Conservation (phyloP, 164 flowering plant genomes). For the Vitis labrusca region DNA sequence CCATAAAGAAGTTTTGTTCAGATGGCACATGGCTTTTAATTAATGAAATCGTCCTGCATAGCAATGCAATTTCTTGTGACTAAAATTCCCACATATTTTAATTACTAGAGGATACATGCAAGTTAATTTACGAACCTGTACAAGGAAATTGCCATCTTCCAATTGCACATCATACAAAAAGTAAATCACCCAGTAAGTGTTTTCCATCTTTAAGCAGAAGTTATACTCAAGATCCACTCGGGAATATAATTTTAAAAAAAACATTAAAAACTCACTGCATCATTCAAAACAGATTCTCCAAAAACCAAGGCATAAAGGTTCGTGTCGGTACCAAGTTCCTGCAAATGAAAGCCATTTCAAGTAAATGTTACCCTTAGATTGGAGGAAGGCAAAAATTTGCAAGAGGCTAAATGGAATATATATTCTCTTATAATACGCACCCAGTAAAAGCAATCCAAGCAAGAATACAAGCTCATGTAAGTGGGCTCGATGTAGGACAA, state of each 20-base stretch:
- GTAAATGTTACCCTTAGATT: neutral
- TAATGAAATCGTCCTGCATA: conserved; percentile 83
- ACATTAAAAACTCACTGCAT: conserved; percentile 73
- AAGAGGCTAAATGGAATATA: neutral
- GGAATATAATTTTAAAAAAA: conserved; percentile 4
- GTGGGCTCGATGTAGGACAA: too few relatives aligned
- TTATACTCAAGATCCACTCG: neutral
- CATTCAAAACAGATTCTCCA: conserved; percentile 99
- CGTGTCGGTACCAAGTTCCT: conserved; percentile 95
- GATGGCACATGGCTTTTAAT: conserved; percentile 73
- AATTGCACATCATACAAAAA: conserved; percentile 21
- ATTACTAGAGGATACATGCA: conserved; percentile 4
- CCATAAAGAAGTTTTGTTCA: conserved; percentile 64
- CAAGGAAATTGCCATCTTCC: conserved; percentile 97
- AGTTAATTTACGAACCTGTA: conserved; percentile 62
- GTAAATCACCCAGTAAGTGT: conserved; percentile 12
- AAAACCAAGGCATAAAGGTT: conserved; percentile 98
- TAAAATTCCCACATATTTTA: neutral
- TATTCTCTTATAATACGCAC: too few relatives aligned
- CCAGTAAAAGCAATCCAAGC: too few relatives aligned
- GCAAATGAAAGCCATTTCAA: conserved; percentile 15
- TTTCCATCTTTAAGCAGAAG: conserved; percentile 5
- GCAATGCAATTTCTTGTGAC: conserved; percentile 8
- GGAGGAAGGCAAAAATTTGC: neutral
- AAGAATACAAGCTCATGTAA: too few relatives aligned